Evolutionary conservation across 805 yeast genomes (phyloP), one percentile per base, ranked within the genome.

Genomic region (Torulaspora quercuum): DNA sequence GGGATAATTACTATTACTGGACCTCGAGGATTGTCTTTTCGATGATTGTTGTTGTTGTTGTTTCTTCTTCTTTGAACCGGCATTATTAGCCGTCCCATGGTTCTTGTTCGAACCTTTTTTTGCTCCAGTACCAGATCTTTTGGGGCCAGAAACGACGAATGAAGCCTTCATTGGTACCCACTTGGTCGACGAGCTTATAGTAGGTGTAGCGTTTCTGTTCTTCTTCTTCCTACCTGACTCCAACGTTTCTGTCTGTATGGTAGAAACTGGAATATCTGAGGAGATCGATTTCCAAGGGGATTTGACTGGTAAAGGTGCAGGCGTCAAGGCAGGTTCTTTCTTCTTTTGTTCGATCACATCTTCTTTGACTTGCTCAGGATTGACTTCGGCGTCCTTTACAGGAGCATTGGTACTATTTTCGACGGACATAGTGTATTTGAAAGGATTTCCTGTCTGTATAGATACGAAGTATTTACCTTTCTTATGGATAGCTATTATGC

Each of bases 121-220:
- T 17, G 33, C 24, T 15, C 44, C 45, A 23, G 41, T 33, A 6
- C 42, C 47, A 4, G 42, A 24, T 23, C 34, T 45, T 39, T 46
- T 48, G 28, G 50, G 39, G 14, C 48, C 49, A 12, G 60, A 65
- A 25, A 73, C 64, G 17, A 70, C 71, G 31, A 73, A 74, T 26
- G 75, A 62, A 17, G 77, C 83, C 48, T 76, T 71, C 56, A 73
- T 76, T n/a, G 86, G 86, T 25, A 79, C 73, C 85, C 86, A 80
- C 56, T 81, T 82, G 6, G 59, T 51, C n/a, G 47, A 37, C n/a
- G 49, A 18, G 22, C 46, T 32, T 3, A 52, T 39, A 14, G 45
- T 49, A 6, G 51, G 44, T 6, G 50, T 25, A 5, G 46, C 49
- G 6, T 42, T 40, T 19, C 35, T 49, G 20, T 37, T 44, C 31